Percentiles rank a stretch among this genome's conserved stretches.
Conservation (phyloP, 73 alveolate species). For the Tetrahymena malaccensis region DNA sequence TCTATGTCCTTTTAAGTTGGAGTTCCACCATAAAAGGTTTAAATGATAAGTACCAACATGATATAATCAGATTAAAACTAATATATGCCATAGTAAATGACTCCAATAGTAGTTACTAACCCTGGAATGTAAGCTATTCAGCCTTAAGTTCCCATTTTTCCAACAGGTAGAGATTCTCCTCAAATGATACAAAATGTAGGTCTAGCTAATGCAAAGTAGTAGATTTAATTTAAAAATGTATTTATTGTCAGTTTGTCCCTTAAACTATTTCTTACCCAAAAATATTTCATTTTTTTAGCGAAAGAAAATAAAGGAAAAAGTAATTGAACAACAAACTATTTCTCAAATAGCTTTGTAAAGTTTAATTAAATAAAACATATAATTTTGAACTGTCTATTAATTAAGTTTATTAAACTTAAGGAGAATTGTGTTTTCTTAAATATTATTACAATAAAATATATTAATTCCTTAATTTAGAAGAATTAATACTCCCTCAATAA, state of each 20-base stretch:
- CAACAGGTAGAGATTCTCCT: not conserved
- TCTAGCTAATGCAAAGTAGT: not conserved
- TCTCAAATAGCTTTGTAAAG: too few species aligned
- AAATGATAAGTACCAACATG: not conserved
- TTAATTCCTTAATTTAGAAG: too few species aligned
- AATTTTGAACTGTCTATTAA: too few species aligned
- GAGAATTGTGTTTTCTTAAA: too few species aligned
- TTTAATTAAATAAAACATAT: too few species aligned
- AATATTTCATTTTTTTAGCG: not conserved
- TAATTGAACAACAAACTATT: too few species aligned
- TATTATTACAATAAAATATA: too few species aligned
- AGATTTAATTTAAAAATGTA: not conserved
- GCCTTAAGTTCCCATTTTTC: not conserved
- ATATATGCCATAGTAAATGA: not conserved
- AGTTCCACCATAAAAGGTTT: not conserved
- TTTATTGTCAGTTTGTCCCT: too few species aligned
- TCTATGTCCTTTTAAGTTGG: not conserved
- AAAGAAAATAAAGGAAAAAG: too few species aligned
- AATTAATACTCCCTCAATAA: too few species aligned
- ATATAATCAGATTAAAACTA: not conserved
- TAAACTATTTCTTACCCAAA: not conserved
- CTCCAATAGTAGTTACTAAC: not conserved
- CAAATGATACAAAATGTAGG: not conserved
- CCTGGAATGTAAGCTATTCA: not conserved
- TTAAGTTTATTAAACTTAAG: too few species aligned